phyloP scores from a whole-genome alignment of 2,329 filamentous ascomycete genomes.

The Aspergillus aculeatinus region DNA sequence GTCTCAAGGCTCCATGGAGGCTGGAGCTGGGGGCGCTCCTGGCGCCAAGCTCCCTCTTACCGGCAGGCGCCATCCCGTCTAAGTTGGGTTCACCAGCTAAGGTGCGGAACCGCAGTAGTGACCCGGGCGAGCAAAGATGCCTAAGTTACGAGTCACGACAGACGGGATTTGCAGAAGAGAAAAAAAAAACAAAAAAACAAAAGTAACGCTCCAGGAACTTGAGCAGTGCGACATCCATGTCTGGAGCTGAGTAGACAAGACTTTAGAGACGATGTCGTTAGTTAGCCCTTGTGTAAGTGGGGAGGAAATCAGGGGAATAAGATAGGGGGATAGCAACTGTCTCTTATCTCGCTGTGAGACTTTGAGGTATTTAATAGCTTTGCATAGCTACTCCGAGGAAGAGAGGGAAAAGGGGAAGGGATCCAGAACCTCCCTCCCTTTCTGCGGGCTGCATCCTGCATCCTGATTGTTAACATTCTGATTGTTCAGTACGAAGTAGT shows the following conservation, averaged over 20 bases:
- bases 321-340: background rate
- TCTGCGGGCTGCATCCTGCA: background rate
- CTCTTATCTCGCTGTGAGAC: background rate
- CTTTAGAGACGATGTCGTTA: background rate
- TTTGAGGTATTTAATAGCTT: background rate
- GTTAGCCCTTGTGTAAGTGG: background rate
- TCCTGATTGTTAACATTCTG: background rate
- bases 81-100: background rate
- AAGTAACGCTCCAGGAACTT: no score
- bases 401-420: background rate
- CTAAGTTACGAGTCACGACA: background rate
- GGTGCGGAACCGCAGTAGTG: background rate
- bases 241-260: background rate
- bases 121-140: background rate
- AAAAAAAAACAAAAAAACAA: no score
- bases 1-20: background rate
- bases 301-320: background rate
- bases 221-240: background rate
- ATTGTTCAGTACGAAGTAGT: background rate
- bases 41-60: slow-evolving; percentile 1
- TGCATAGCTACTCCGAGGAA: background rate
- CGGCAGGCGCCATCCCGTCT: background rate
- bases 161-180: background rate
- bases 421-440: background rate
- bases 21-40: background rate